phyloP scores from a whole-genome alignment of 148 eudicot genomes.

The Silene uniflora region DNA sequence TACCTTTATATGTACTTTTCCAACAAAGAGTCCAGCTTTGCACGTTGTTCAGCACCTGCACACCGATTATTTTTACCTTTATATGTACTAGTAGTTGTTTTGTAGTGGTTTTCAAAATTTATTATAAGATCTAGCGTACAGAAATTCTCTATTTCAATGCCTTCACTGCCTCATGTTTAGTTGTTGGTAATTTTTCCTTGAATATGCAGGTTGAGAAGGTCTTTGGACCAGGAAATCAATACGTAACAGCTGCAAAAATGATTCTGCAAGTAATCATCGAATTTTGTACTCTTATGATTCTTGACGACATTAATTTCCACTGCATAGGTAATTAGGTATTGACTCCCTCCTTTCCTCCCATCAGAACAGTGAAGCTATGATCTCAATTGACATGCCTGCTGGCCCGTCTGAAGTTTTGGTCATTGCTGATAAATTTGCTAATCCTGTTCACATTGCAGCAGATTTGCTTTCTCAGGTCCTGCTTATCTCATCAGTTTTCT shows the following conservation, averaged over 20 bases:
- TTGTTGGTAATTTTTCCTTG: slow-evolving; percentile 7
- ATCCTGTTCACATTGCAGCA: slow-evolving; percentile 86
- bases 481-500: slow-evolving; percentile 10
- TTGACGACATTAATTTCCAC: neutral
- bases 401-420: slow-evolving; percentile 99
- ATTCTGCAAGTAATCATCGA: slow-evolving; percentile 67
- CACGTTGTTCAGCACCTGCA: neutral
- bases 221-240: slow-evolving; percentile 99
- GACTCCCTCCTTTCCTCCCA: slow-evolving; percentile 15
- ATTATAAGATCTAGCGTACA: neutral
- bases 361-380: slow-evolving; percentile 99
- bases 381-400: slow-evolving; percentile 99
- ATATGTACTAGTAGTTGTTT: too few species aligned
- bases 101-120: neutral
- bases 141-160: neutral
- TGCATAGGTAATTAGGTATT: neutral
- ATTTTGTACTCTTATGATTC: neutral
- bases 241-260: slow-evolving; percentile 99
- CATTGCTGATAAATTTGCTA: slow-evolving; percentile 90
- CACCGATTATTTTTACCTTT: neutral
- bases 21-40: neutral
- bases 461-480: slow-evolving; percentile 96
- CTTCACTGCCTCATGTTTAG: neutral
- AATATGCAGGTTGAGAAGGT: slow-evolving; percentile 84
- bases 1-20: neutral